Evolutionary conservation across 2,329 filamentous ascomycete genomes (phyloP), one percentile per base, ranked within the genome.

Genomic region (Sporothrix phasma): DNA sequence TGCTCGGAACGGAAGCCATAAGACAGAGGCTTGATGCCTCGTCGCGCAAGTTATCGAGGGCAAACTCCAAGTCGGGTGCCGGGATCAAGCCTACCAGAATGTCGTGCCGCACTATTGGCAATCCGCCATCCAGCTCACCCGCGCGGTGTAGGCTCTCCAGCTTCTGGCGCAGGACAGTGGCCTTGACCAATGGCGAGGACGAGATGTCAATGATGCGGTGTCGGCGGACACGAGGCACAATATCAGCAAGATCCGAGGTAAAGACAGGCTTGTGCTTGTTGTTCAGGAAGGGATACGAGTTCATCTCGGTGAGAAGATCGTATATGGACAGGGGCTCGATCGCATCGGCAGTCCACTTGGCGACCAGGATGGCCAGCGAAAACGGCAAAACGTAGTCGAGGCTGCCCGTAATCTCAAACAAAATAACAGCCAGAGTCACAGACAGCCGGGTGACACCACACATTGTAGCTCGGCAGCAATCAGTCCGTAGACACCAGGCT

Each of bases 291-390:
- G 94, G 94, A 69, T 97, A 99, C 2, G 90, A 89, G 75, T 99
- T 97, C 88, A 99, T 93, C 73, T 94, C 92, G 0, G 92, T 97
- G 19, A 97, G 80, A 11, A 97, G 83, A 72, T 97, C 94, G 73
- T 97, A 97, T 67, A 99, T 97, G 74, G 91, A 96, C 62, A 91
- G 82, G 17, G 93, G 94, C 74, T 99, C 94, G 61, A 99, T 84
- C 3, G 92, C 92, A 75, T 97, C 94, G 0, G 94, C 92, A 0
- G 92, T 96, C 94, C 94, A 99, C 77, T 99, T 99, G n/a, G 93
- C 87, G 31, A 96, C 92, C 3, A 97, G 80, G 39, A 99, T 91
- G 0, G 90, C 88, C 8, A 99, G 78, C 0, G 92, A 97, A 74
- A 97, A 97, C 0, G 94, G 94, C 11, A 99, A 79, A 3, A 99